These are phyloP conservation scores for Phytophthora constricta DNA, from an alignment of 352 stramenopile genomes.

Conservation along the genomic window DNA sequence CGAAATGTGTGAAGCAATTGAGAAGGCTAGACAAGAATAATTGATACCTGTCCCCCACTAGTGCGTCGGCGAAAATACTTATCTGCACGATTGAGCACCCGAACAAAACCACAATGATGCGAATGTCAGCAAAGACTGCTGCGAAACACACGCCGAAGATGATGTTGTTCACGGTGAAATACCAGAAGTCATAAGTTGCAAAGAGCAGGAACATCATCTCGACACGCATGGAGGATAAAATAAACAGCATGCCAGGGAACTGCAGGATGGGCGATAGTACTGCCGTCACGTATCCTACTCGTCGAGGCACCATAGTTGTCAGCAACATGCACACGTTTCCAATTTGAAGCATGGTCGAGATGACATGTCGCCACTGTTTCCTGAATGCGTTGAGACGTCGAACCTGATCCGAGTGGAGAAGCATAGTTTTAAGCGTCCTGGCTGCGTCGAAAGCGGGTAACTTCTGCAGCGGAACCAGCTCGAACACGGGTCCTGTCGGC, in stretches of 20 bases:
- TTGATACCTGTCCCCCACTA: constrained; percentile 25
- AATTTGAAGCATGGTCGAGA: constrained; percentile 23
- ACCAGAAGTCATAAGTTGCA: constrained; percentile 44
- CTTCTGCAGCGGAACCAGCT: constrained; percentile 21
- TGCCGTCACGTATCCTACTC: constrained; percentile 16
- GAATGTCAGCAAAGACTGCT: constrained; percentile 27
- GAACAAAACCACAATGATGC: constrained; percentile 25
- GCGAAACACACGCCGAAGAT: constrained; percentile 30
- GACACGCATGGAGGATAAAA: constrained; percentile 26
- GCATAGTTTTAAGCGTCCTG: constrained; percentile 38
- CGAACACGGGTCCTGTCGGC: constrained; percentile 8
- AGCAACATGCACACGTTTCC: constrained; percentile 33
- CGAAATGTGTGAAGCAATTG: constrained; percentile 22
- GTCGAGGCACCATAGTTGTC: constrained; percentile 10
- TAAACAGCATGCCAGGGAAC: constrained; percentile 32
- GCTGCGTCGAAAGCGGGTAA: constrained; percentile 29
- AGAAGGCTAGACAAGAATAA: constrained; percentile 27
- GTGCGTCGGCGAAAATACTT: constrained; percentile 34
- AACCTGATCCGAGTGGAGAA: constrained; percentile 23
- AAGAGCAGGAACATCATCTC: constrained; percentile 37
- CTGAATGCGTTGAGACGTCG: constrained; percentile 22
- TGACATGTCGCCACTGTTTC: constrained; percentile 9
- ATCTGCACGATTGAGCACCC: constrained; percentile 35
- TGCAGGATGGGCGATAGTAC: constrained; percentile 31
- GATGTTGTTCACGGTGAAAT: constrained; percentile 40